Conservation (phyloP, 257 asterid genomes). For the Nicotiana paniculata region DNA sequence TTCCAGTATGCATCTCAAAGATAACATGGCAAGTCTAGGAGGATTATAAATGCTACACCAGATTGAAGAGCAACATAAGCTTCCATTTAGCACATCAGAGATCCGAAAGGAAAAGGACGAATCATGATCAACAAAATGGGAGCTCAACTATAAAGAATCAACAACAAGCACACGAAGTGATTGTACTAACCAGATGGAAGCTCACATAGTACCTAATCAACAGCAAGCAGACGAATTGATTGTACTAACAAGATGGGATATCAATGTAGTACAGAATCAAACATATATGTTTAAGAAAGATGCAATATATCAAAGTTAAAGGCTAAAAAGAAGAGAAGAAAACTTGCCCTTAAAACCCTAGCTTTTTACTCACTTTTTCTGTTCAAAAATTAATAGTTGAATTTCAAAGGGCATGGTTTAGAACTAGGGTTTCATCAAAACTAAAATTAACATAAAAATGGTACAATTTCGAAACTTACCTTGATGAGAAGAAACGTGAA, state of each 20-base stretch:
- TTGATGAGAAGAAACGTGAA: too few relatives aligned
- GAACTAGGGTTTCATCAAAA: too few relatives aligned
- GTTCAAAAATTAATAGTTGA: too few relatives aligned
- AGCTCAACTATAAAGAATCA: slow-evolving; percentile 13
- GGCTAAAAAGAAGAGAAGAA: too few relatives aligned
- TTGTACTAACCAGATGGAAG: slow-evolving; percentile 11
- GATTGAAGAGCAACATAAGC: not conserved
- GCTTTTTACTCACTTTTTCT: too few relatives aligned
- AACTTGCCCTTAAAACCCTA: too few relatives aligned
- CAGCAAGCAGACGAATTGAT: slow-evolving; percentile 15
- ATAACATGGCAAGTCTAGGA: slow-evolving; percentile 1
- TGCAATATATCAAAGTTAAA: too few relatives aligned
- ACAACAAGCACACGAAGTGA: not conserved
- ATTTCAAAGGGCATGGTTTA: too few relatives aligned
- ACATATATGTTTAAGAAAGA: too few relatives aligned
- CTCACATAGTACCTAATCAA: slow-evolving; percentile 9
- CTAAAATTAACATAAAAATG: too few relatives aligned
- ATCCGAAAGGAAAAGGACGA: slow-evolving; percentile 21
- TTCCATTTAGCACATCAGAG: not conserved
- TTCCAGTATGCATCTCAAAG: slow-evolving; percentile 1
- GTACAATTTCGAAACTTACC: too few relatives aligned
- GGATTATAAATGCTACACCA: not conserved
- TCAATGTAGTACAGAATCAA: not conserved
- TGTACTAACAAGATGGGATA: not conserved
- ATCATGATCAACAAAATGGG: slow-evolving; percentile 21